A percentile compares a stretch with the other conserved stretches of the same genome.
Evolutionary conservation across 1,139 yeast species (phyloP).

Genomic region (Eremothecium gossypii): DNA sequence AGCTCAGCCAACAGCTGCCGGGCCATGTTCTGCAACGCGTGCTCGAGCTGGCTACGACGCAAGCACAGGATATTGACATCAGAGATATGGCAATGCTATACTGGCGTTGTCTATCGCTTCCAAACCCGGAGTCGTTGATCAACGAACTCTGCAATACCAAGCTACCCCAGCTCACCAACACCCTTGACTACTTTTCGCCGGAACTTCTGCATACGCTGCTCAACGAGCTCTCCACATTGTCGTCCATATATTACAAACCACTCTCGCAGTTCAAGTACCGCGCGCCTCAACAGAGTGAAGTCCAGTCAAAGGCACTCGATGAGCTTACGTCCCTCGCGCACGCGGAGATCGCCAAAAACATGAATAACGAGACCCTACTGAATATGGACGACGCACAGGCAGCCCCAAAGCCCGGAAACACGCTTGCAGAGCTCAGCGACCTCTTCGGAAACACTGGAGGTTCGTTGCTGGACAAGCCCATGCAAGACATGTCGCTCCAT

Average conservation of each 20-base stretch:
- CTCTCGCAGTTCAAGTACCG: slow-evolving; percentile 48
- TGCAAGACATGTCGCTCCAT: slow-evolving; percentile 9
- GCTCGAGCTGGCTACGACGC: slow-evolving; percentile 68
- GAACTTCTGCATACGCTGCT: slow-evolving; percentile 58
- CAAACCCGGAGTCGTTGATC: slow-evolving; percentile 26
- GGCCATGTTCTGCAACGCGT: slow-evolving; percentile 56
- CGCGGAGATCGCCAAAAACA: slow-evolving; percentile 58
- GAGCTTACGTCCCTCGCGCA: slow-evolving; percentile 73
- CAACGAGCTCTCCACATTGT: slow-evolving; percentile 70
- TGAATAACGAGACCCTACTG: slow-evolving; percentile 70
- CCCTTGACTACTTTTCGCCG: slow-evolving; percentile 65
- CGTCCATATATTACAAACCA: slow-evolving; percentile 87
- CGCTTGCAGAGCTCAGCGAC: slow-evolving; percentile 62
- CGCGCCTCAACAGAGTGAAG: slow-evolving; percentile 24
- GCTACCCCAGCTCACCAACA: slow-evolving; percentile 63
- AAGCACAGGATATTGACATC: slow-evolving; percentile 82
- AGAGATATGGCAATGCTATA: slow-evolving; percentile 90
- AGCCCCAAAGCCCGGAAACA: slow-evolving; percentile 23
- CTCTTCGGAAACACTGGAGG: slow-evolving; percentile 36
- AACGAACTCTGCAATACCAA: slow-evolving; percentile 33
- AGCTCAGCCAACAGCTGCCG: slow-evolving; percentile 40
- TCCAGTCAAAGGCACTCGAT: slow-evolving; percentile 49
- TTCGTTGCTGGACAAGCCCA: slow-evolving; percentile 5
- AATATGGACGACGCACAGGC: slow-evolving; percentile 51
- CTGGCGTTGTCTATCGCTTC: slow-evolving; percentile 82